Conservation (phyloP, 176 grass and related monocot species). For the Aegilops speltoides region DNA sequence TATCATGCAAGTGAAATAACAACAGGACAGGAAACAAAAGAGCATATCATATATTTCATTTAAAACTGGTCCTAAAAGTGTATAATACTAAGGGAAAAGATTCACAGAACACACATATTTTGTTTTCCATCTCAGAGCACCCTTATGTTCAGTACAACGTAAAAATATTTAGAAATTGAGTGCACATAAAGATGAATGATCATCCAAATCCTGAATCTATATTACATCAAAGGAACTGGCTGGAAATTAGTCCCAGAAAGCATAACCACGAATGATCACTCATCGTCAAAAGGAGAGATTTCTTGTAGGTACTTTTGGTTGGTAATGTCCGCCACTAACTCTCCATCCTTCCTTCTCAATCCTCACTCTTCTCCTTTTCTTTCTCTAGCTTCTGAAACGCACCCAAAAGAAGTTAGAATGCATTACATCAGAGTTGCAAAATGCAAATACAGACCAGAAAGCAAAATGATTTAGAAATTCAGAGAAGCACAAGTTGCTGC, state of each 20-base stretch:
- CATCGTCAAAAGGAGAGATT: not conserved
- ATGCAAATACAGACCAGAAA: not conserved
- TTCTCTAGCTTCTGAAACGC: slow-evolving; percentile 56
- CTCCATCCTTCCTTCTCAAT: slow-evolving; percentile 11
- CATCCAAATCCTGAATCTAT: no score
- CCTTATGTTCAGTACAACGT: no score
- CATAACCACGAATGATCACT: not conserved
- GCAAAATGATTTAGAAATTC: not conserved
- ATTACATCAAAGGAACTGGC: no score
- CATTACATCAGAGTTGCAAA: not conserved
- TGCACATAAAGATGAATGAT: no score
- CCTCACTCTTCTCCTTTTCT: slow-evolving; percentile 44
- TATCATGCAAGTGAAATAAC: no score
- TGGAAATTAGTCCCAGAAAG: not conserved
- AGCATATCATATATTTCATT: no score
- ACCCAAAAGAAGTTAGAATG: not conserved
- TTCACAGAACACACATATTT: no score
- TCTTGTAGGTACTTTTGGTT: not conserved
- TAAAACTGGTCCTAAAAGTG: no score
- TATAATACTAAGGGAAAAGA: no score
- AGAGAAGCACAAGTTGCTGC: not conserved
- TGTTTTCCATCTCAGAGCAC: no score
- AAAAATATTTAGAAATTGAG: no score
- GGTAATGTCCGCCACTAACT: not conserved
- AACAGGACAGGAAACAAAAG: no score